A percentile compares a stretch with the other conserved stretches of the same genome.
phyloP scores from a whole-genome alignment of 176 grass and related monocot genomes.

The Typha latifolia region DNA sequence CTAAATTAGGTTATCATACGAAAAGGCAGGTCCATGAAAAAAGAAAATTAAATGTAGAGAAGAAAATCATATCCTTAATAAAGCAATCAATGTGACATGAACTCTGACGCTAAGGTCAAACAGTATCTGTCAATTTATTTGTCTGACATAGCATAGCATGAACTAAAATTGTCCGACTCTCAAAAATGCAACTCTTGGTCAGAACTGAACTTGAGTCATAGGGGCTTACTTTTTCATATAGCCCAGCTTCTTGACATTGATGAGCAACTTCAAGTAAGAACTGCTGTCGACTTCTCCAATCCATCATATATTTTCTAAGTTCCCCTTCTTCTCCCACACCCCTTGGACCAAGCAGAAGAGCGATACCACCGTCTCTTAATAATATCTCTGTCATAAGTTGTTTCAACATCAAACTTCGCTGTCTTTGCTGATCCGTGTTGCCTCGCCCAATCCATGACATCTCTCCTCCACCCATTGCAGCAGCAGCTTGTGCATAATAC shows the following conservation, averaged over 20 bases:
- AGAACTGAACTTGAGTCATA: not conserved
- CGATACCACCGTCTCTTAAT: slow-evolving; percentile 71
- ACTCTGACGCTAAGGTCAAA: too few relatives aligned
- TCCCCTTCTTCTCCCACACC: slow-evolving; percentile 86
- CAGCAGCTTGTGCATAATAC: slow-evolving; percentile 88
- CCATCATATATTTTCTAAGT: slow-evolving; percentile 82
- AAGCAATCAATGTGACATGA: too few relatives aligned
- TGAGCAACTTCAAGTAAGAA: slow-evolving; percentile 87
- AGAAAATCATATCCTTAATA: too few relatives aligned
- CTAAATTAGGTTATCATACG: too few relatives aligned
- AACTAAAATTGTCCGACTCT: too few relatives aligned
- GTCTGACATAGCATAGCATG: too few relatives aligned
- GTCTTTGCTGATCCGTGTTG: slow-evolving; percentile 63
- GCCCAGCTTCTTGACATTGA: slow-evolving; percentile 78
- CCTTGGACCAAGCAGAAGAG: slow-evolving; percentile 84
- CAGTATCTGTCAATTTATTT: too few relatives aligned
- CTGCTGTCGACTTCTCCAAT: slow-evolving; percentile 60
- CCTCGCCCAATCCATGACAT: slow-evolving; percentile 55
- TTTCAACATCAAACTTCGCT: slow-evolving; percentile 80
- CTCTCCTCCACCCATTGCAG: slow-evolving; percentile 86
- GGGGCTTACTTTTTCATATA: slow-evolving; percentile 77
- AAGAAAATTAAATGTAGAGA: too few relatives aligned
- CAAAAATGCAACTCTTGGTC: too few relatives aligned
- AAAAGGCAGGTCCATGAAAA: too few relatives aligned
- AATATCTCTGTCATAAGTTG: slow-evolving; percentile 85